Evolutionary conservation across 805 yeast species (phyloP).

Genomic region (Wickerhamiella cacticola): DNA sequence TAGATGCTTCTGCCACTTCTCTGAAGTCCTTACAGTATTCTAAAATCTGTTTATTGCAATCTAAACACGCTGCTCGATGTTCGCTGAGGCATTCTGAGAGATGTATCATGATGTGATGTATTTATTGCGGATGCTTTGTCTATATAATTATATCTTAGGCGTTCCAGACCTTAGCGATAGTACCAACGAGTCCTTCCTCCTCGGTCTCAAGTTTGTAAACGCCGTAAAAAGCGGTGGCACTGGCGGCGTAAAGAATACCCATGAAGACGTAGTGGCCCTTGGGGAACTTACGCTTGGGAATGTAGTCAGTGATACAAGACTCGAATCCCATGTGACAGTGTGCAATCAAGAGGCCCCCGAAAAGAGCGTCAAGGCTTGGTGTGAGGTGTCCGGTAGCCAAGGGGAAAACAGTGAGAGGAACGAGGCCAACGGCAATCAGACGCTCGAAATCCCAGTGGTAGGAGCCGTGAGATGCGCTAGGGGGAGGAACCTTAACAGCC

Average conservation of each 20-base stretch:
- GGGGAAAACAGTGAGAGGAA: conserved; percentile 70
- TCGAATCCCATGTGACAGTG: conserved; percentile 82
- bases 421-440: conserved; percentile 50
- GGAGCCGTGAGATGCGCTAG: conserved; percentile 62
- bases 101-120: not conserved
- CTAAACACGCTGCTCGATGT: not conserved
- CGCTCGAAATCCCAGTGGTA: conserved; percentile 92
- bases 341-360: conserved; percentile 52
- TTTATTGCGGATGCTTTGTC: not conserved
- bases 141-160: conserved; percentile 27
- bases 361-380: conserved; percentile 59
- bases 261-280: conserved; percentile 56
- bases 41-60: not conserved
- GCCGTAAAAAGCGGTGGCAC: conserved; percentile 62
- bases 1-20: not conserved
- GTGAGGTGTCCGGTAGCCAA: conserved; percentile 60
- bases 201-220: conserved; percentile 64
- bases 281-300: conserved; percentile 79
- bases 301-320: conserved; percentile 85
- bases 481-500: conserved; percentile 56
- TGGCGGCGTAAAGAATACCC: conserved; percentile 57
- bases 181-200: conserved; percentile 63
- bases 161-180: conserved; percentile 52
- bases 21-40: not conserved
- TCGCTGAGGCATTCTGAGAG: not conserved